Conservation (phyloP, 148 eudicot species). For the Amaranthus palmeri region DNA sequence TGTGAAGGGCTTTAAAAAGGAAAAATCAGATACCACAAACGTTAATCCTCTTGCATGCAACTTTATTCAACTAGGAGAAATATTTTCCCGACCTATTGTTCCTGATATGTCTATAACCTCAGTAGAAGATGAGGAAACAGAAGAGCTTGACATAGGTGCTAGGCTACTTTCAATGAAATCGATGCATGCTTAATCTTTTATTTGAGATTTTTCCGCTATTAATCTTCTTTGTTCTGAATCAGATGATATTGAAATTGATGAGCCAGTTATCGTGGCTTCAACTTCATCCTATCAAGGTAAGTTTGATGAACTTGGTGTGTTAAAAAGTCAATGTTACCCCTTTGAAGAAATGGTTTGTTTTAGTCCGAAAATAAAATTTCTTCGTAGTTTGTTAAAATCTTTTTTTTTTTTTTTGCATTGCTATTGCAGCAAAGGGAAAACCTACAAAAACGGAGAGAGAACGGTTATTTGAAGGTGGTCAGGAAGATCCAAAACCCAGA, state of each 20-base stretch:
- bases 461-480: conserved; percentile 43
- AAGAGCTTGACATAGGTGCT: conserved; percentile 66
- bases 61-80: conserved; percentile 44
- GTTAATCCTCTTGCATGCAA: conserved; percentile 27
- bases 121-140: conserved; percentile 25
- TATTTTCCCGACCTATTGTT: conserved; percentile 40
- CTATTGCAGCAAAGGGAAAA: conserved; percentile 39
- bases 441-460: conserved; percentile 34
- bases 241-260: conserved; percentile 85
- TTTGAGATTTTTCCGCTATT: not conserved
- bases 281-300: conserved; percentile 41
- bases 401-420: conserved; percentile 3
- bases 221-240: conserved; percentile 15
- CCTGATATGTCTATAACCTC: conserved; percentile 32
- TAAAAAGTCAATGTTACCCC: not conserved
- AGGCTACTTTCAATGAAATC: conserved; percentile 1
- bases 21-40: conserved; percentile 28
- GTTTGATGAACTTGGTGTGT: conserved; percentile 4
- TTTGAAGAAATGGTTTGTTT: not conserved
- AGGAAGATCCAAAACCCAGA: conserved; percentile 47
- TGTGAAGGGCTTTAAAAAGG: conserved; percentile 57
- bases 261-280: conserved; percentile 44
- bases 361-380: not conserved
- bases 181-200: conserved; percentile 6
- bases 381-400: not conserved